Evolutionary conservation across 495 filamentous ascomycete genomes (phyloP).

Genomic region (Aspergillus panamensis): DNA sequence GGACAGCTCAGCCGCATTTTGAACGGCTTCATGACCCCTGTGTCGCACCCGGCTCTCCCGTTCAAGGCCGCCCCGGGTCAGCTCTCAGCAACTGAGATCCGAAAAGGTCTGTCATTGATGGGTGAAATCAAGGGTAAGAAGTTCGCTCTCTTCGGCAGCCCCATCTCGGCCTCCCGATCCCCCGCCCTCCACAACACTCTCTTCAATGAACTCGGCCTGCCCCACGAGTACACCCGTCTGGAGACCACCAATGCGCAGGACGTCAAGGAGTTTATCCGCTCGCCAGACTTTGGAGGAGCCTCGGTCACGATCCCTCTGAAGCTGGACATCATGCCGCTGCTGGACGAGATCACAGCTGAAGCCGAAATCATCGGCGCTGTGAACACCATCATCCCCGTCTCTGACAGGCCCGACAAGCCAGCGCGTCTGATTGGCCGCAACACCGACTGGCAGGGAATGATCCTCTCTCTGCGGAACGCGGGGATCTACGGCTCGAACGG

Average conservation of each 20-base stretch:
- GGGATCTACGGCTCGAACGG: constrained; percentile 51
- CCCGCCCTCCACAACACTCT: constrained; percentile 87
- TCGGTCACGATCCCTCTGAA: constrained; percentile 97
- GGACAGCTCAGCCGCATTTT: constrained; percentile 88
- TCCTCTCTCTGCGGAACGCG: constrained; percentile 68
- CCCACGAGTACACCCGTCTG: constrained; percentile 76
- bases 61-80: constrained; percentile 95
- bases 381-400: constrained; percentile 78
- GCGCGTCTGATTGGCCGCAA: constrained; percentile 75
- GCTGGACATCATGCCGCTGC: constrained; percentile 74
- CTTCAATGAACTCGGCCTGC: constrained; percentile 74
- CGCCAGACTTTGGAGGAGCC: constrained; percentile 79
- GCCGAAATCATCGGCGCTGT: constrained; percentile 86
- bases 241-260: constrained; percentile 70
- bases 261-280: constrained; percentile 63
- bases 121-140: constrained; percentile 73
- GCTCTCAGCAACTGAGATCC: constrained; percentile 86
- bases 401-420: constrained; percentile 31
- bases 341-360: constrained; percentile 76
- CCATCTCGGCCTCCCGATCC: constrained; percentile 74
- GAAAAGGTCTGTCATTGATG: constrained; percentile 67
- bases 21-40: constrained; percentile 92
- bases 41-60: constrained; percentile 83
- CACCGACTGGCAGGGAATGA: constrained; percentile 96
- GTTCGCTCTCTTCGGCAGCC: constrained; percentile 85